Percentiles rank a stretch among this genome's conserved stretches.
phyloP scores from a whole-genome alignment of 495 filamentous ascomycete species.

The Chlorociboria aeruginascens region DNA sequence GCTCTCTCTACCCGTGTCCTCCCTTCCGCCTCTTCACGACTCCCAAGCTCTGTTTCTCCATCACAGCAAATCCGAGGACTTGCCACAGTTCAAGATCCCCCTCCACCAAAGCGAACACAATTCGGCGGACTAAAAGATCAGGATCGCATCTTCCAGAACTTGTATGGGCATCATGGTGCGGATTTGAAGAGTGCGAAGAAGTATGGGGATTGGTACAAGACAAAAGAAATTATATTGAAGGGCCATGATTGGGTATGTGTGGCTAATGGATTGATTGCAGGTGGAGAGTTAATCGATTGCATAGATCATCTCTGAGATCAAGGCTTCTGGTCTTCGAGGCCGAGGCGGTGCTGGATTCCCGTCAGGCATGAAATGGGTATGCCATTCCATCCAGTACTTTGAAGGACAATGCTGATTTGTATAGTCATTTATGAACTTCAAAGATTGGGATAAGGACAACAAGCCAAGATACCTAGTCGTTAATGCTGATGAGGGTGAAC shows the following conservation, averaged over 20 bases:
- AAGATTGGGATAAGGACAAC: conserved; percentile 97
- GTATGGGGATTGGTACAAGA: conserved; percentile 98
- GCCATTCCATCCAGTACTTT: conserved; percentile 5
- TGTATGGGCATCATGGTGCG: conserved; percentile 82
- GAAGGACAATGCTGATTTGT: conserved; percentile 1
- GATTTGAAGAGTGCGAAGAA: conserved; percentile 93
- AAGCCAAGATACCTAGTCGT: conserved; percentile 94
- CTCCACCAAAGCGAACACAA: conserved; percentile 52
- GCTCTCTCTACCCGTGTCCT: conserved; percentile 43
- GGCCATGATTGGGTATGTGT: conserved; percentile 83
- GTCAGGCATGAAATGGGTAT: conserved; percentile 97
- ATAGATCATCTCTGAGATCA: conserved; percentile 90
- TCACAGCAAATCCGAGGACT: conserved; percentile 48
- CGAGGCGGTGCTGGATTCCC: conserved; percentile 97
- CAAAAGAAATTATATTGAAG: conserved; percentile 94
- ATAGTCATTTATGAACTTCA: conserved; percentile 99
- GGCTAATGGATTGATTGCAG: background rate
- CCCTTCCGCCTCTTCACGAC: conserved; percentile 27
- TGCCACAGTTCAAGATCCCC: conserved; percentile 80
- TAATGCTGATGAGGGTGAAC: conserved; percentile 98
- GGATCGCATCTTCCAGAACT: conserved; percentile 97
- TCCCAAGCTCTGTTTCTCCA: conserved; percentile 23
- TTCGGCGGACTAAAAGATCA: conserved; percentile 87
- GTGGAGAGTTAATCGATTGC: conserved; percentile 2
- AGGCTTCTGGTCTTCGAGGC: conserved; percentile 87